Evolutionary conservation across 768 basidiomycete species (phyloP).

Genomic region (Kondoa subrosea): DNA sequence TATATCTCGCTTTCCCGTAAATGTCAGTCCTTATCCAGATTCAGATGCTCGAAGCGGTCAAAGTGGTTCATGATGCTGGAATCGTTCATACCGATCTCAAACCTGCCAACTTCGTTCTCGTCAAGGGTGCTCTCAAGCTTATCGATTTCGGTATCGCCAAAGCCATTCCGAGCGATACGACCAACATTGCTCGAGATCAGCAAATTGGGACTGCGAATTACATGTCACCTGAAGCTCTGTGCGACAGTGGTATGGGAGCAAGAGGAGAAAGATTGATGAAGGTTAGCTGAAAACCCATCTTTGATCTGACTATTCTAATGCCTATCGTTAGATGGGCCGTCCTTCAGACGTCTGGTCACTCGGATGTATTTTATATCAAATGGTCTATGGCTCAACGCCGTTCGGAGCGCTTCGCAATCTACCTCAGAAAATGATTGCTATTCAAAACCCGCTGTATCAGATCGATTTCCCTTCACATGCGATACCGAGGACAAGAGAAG

Average conservation of each 20-base stretch:
- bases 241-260: conserved; percentile 40
- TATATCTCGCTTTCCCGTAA: neutral
- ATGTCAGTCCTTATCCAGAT: neutral
- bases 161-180: conserved; percentile 94
- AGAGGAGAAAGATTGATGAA: conserved; percentile 77
- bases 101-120: conserved; percentile 94
- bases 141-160: conserved; percentile 99
- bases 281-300: conserved; percentile 32
- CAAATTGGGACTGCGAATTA: conserved; percentile 98
- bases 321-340: conserved; percentile 46
- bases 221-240: conserved; percentile 96
- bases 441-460: conserved; percentile 55
- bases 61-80: conserved; percentile 93
- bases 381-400: conserved; percentile 87
- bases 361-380: conserved; percentile 94
- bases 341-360: conserved; percentile 95
- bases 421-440: conserved; percentile 81
- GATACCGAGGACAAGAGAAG: conserved; percentile 38
- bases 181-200: conserved; percentile 90
- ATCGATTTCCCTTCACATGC: conserved; percentile 67
- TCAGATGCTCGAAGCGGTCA: conserved; percentile 96
- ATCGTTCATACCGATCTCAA: conserved; percentile 98
- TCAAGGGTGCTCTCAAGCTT: conserved; percentile 82
- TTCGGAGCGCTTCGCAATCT: conserved; percentile 64
- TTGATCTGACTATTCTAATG: neutral